Conservation (phyloP, 2,329 filamentous ascomycete genomes). For the Macrophomina phaseolina region DNA sequence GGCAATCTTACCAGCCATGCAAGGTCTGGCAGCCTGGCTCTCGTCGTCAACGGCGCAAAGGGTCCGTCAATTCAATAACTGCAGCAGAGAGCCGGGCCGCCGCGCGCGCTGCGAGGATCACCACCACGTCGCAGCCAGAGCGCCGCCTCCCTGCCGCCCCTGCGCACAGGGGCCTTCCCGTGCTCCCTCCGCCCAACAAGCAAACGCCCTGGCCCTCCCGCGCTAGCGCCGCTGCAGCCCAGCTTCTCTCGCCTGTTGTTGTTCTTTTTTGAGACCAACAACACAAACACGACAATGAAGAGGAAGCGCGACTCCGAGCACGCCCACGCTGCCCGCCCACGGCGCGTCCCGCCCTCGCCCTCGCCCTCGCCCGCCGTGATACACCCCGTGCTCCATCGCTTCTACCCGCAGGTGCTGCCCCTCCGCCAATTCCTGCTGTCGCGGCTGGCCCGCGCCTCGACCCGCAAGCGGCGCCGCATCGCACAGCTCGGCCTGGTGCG, state of each 20-base stretch:
- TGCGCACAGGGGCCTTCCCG: constrained; percentile 8
- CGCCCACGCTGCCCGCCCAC: not conserved
- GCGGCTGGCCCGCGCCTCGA: constrained; percentile 71
- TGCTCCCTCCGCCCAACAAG: constrained; percentile 11
- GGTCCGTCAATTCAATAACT: not conserved
- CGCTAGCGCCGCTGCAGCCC: constrained; percentile 10
- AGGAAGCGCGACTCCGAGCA: constrained; percentile 12
- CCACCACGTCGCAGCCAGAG: too few species aligned
- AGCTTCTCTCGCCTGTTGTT: not conserved
- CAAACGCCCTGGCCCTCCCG: constrained; percentile 18
- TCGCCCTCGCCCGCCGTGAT: constrained; percentile 36
- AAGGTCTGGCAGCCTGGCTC: constrained; percentile 1
- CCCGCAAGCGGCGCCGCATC: constrained; percentile 54
- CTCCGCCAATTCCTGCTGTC: constrained; percentile 74
- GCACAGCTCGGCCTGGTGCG: constrained; percentile 40
- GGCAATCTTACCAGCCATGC: constrained; percentile 14
- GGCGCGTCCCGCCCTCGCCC: not conserved
- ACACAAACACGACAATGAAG: constrained; percentile 21
- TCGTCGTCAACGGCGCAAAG: constrained; percentile 22
- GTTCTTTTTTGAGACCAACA: not conserved
- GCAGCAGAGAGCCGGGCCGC: not conserved
- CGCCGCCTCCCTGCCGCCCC: constrained; percentile 17
- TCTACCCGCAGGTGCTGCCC: constrained; percentile 69
- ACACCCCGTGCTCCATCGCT: constrained; percentile 71
- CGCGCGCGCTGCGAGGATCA: not conserved